phyloP scores from a whole-genome alignment of 1,139 yeast genomes.

The Candida smagusa region DNA sequence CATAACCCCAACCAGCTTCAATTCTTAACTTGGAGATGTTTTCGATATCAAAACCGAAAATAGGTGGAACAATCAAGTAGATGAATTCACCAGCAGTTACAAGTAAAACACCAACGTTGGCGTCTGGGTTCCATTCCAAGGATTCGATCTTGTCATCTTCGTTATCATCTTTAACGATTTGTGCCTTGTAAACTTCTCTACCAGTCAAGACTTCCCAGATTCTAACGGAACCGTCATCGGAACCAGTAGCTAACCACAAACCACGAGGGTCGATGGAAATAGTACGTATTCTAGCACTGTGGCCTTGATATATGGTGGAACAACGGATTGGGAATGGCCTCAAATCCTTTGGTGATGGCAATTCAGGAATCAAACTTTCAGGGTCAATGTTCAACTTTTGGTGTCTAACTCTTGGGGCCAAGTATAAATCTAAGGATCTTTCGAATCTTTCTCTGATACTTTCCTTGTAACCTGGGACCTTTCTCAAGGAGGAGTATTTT shows the following conservation, averaged over 20 bases:
- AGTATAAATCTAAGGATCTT: conserved; percentile 85
- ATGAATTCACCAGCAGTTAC: conserved; percentile 80
- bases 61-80: conserved; percentile 80
- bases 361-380: conserved; percentile 89
- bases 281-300: conserved; percentile 76
- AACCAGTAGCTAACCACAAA: conserved; percentile 94
- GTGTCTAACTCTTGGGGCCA: conserved; percentile 95
- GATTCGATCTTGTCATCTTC: conserved; percentile 76
- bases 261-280: conserved; percentile 87
- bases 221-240: conserved; percentile 95
- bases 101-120: conserved; percentile 71
- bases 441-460: conserved; percentile 88
- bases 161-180: conserved; percentile 51
- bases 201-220: conserved; percentile 97
- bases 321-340: conserved; percentile 97
- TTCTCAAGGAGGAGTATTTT: conserved; percentile 76
- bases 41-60: conserved; percentile 85
- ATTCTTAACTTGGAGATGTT: conserved; percentile 74
- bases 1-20: conserved; percentile 92
- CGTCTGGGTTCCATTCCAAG: conserved; percentile 88
- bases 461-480: conserved; percentile 91
- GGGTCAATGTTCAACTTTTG: conserved; percentile 93
- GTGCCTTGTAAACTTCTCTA: conserved; percentile 76
- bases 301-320: conserved; percentile 83
- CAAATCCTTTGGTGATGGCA: conserved; percentile 94